phyloP scores from a whole-genome alignment of 495 filamentous ascomycete species.

The Neurospora terricola region DNA sequence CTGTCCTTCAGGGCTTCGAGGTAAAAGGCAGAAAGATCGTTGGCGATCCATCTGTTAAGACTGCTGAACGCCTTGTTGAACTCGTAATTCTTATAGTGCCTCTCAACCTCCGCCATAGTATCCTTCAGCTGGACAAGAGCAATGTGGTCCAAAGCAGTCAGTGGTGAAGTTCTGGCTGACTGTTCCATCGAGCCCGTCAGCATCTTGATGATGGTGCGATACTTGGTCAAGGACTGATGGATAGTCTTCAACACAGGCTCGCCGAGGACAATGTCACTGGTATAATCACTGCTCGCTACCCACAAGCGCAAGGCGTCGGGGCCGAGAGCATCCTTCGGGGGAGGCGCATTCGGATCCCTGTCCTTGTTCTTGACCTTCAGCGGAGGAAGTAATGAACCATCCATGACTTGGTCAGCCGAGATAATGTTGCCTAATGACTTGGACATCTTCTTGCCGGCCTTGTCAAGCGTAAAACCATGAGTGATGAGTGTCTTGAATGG shows the following conservation, averaged over 20 bases:
- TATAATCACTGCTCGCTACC: conserved; percentile 88
- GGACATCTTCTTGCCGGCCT: conserved; percentile 91
- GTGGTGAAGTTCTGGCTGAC: conserved; percentile 36
- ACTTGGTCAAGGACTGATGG: conserved; percentile 69
- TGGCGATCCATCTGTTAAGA: conserved; percentile 70
- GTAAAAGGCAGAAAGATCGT: conserved; percentile 85
- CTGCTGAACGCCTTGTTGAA: conserved; percentile 68
- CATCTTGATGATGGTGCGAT: conserved; percentile 78
- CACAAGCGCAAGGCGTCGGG: conserved; percentile 85
- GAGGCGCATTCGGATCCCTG: conserved; percentile 5
- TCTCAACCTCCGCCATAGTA: conserved; percentile 47
- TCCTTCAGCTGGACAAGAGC: conserved; percentile 64
- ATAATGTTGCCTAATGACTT: conserved; percentile 93
- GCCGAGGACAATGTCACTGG: conserved; percentile 71
- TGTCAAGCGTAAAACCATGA: conserved; percentile 88
- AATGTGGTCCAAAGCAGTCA: conserved; percentile 56
- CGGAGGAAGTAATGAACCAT: conserved; percentile 51
- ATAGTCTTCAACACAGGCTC: conserved; percentile 62
- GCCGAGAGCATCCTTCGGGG: conserved; percentile 41
- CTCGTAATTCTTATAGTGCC: conserved; percentile 58
- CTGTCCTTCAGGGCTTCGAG: conserved; percentile 86
- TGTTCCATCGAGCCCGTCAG: conserved; percentile 69
- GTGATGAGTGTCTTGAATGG: conserved; percentile 85
- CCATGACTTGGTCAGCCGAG: conserved; percentile 70
- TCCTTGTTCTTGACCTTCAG: conserved; percentile 32